Evolutionary conservation across 768 basidiomycete genomes (phyloP).

Genomic region (Lactifluus hygrophoroides): DNA sequence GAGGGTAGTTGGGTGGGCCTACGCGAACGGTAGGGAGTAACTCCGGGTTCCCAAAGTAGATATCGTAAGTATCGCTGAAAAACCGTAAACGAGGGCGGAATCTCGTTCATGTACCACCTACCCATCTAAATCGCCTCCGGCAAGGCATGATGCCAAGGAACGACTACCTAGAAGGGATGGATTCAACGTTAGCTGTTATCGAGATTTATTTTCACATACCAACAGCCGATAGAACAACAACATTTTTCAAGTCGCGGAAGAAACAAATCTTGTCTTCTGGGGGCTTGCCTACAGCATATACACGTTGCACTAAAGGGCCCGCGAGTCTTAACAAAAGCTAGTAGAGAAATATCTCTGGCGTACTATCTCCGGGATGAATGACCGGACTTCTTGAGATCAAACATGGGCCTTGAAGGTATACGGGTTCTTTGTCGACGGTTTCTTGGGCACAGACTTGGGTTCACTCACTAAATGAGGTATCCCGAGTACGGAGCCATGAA

Average conservation of each 20-base stretch:
- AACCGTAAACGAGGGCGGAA: background rate
- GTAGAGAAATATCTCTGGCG: background rate
- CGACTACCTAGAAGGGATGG: background rate
- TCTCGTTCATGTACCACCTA: slow-evolving; percentile 23
- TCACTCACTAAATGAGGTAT: background rate
- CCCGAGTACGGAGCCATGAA: background rate
- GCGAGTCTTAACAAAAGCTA: background rate
- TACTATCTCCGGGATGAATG: background rate
- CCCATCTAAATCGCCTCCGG: slow-evolving; percentile 58
- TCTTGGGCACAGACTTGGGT: background rate
- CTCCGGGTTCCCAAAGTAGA: slow-evolving; percentile 42
- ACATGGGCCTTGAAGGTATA: background rate
- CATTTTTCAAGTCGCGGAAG: background rate
- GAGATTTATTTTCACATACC: too few relatives aligned
- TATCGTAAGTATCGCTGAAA: slow-evolving; percentile 55
- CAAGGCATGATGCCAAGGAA: background rate
- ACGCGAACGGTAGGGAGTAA: slow-evolving; percentile 45
- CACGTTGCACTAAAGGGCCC: slow-evolving; percentile 15
- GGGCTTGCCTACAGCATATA: slow-evolving; percentile 26
- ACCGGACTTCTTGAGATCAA: background rate
- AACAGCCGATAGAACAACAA: background rate
- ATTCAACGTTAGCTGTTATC: background rate
- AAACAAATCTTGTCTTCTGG: slow-evolving; percentile 14
- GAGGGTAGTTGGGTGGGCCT: slow-evolving; percentile 44
- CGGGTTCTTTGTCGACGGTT: background rate